Base-by-base conservation (phyloP, 2,329 filamentous ascomycete genomes). In the Teratosphaeria zuluensis region DNA sequence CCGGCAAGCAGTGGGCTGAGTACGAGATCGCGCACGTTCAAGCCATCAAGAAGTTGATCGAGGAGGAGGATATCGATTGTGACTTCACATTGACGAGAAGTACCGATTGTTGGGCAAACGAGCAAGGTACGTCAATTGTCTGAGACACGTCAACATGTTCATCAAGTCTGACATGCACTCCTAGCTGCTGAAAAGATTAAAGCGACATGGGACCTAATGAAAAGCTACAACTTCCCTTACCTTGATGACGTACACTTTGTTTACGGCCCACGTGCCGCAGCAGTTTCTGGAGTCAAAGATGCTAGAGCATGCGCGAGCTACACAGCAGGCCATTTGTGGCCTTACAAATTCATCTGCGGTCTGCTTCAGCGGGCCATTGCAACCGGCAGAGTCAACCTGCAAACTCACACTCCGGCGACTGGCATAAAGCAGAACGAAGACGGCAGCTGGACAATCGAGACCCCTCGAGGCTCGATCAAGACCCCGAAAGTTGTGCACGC, bases 301-400 rank as follows among this genome's bases (percentile, higher is more conserved):
- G 74, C 74, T 1, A 69, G 71, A 53, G 69, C 66, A 1, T 28
- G 12, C 11, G 38, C 28, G n/a, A 48, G 19, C 4, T 57, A 33
- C n/a, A n/a, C n/a, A n/a, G n/a, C n/a, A n/a, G n/a, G n/a, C n/a
- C n/a, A n/a, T n/a, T n/a, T n/a, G n/a, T n/a, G n/a, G n/a, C n/a
- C 89, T 0, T 92, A 92, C 72, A 92, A 91, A 74, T 80, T 94
- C 16, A 84, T 94, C 2, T 76, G 82, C 1, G 86, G 85, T 73
- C 77, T 91, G 0, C 74, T 95, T 1, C 83, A 87, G 69, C 72
- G 74, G 11, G 78, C 87, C 0, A 68, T 79, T 4, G 69, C 76
- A 30, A 70, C 70, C 0, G 72, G 68, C n/a, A 55, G 38, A 4
- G 83, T 90, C 64, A 90, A 90, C 65, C 76, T 91, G 31, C 87